Percentiles rank a stretch among this genome's conserved stretches.
Evolutionary conservation across 257 asterid genomes (phyloP).

Genomic region (Prunella vulgaris): DNA sequence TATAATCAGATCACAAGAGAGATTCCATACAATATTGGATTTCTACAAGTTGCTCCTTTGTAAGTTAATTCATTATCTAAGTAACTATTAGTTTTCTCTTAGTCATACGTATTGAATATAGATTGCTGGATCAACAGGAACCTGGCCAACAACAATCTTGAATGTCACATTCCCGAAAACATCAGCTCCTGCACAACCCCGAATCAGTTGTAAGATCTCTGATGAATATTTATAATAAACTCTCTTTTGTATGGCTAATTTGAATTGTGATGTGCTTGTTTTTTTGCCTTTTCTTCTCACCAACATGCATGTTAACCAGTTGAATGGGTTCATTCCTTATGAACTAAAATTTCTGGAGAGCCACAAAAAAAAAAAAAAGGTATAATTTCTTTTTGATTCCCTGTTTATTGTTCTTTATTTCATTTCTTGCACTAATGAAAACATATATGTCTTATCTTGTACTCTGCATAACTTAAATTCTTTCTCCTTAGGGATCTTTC

Average conservation of each 20-base stretch:
- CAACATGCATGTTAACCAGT: conserved; percentile 78
- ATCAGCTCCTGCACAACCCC: conserved; percentile 90
- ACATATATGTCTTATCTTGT: background rate
- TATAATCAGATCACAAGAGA: conserved; percentile 88
- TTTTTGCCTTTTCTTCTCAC: conserved; percentile 26
- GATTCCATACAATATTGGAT: conserved; percentile 94
- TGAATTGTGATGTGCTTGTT: background rate
- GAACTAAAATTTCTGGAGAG: conserved; percentile 80
- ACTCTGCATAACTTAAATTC: conserved; percentile 23
- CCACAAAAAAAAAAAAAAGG: conserved; percentile 89
- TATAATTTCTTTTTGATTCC: conserved; percentile 27
- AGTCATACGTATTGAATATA: background rate
- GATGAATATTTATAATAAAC: background rate
- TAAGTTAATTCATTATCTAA: conserved; percentile 36
- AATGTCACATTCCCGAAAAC: conserved; percentile 89
- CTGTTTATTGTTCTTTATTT: background rate
- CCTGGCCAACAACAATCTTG: conserved; percentile 74
- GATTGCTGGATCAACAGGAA: conserved; percentile 57
- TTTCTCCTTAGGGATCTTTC: conserved; percentile 70
- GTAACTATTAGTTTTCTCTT: conserved; percentile 14
- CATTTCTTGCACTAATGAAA: background rate
- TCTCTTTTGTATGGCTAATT: background rate
- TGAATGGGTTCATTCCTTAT: conserved; percentile 83
- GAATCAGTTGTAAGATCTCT: conserved; percentile 71
- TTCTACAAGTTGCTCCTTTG: conserved; percentile 97